phyloP scores from a whole-genome alignment of 345 rosid species.

The Lumnitzera littorea region DNA sequence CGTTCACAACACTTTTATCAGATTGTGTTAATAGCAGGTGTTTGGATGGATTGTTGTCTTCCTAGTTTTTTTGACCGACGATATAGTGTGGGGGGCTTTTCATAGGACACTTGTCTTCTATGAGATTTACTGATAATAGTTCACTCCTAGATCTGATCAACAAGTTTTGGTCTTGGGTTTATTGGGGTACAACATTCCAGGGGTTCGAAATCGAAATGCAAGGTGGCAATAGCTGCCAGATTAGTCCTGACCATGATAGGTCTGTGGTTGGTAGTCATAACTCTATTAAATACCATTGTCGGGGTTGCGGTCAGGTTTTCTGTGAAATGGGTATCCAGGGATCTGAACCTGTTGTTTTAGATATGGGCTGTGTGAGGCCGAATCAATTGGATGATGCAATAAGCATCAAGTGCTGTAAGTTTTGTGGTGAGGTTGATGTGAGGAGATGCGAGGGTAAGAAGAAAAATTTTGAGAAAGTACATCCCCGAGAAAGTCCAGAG shows the following conservation, averaged over 20 bases:
- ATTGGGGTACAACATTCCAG: constrained; percentile 30
- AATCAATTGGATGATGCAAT: constrained; percentile 10
- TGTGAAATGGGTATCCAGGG: constrained; percentile 42
- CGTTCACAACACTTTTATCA: constrained; percentile 14
- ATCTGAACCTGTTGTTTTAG: constrained; percentile 15
- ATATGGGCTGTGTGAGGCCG: constrained; percentile 10
- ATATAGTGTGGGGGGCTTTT: constrained; percentile 13
- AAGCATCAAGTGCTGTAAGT: constrained; percentile 45
- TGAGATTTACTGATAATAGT: constrained; percentile 65
- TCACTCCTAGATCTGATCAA: constrained; percentile 61
- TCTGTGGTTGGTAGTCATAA: constrained; percentile 15
- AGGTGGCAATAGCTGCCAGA: constrained; percentile 20
- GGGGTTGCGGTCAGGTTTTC: constrained; percentile 50
- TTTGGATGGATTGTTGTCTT: no score
- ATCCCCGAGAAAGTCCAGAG: constrained; percentile 75
- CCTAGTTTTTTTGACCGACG: background rate
- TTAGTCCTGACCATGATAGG: constrained; percentile 44
- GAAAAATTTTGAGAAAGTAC: constrained; percentile 62
- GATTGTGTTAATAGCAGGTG: constrained; percentile 3
- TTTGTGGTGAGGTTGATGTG: constrained; percentile 37
- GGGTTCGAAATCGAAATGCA: constrained; percentile 36
- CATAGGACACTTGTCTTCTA: constrained; percentile 26
- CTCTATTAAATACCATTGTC: constrained; percentile 41
- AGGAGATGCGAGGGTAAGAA: constrained; percentile 29
- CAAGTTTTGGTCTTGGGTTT: constrained; percentile 71